phyloP scores from a whole-genome alignment of 2,329 filamentous ascomycete species.

The Davidsoniella eucalypti region DNA sequence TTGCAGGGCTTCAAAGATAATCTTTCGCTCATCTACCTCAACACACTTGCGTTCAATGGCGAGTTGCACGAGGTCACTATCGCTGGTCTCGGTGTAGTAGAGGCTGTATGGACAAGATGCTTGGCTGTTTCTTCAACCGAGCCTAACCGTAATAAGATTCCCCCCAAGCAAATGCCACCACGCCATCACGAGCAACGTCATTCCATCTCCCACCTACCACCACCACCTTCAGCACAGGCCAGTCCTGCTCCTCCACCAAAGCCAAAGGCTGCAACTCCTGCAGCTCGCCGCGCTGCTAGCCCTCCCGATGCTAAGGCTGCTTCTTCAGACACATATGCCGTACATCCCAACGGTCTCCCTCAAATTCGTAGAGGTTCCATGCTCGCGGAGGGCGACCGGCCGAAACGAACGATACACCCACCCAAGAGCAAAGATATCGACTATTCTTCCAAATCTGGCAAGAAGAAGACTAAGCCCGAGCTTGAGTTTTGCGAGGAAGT shows the following conservation, averaged over 20 bases:
- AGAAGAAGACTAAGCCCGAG: slow-evolving; percentile 81
- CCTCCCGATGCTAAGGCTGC: slow-evolving; percentile 27
- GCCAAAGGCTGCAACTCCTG: slow-evolving; percentile 18
- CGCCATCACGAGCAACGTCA: slow-evolving; percentile 30
- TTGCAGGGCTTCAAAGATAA: slow-evolving; percentile 61
- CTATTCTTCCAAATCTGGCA: slow-evolving; percentile 59
- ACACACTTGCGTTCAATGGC: slow-evolving; percentile 73
- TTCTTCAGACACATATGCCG: slow-evolving; percentile 45
- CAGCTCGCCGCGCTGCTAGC: slow-evolving; percentile 22
- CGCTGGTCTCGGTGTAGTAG: slow-evolving; percentile 37
- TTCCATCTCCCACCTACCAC: slow-evolving; percentile 18
- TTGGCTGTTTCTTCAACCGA: slow-evolving; percentile 33
- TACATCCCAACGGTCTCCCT: slow-evolving; percentile 62
- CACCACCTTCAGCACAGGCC: not conserved
- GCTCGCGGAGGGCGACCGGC: slow-evolving; percentile 57
- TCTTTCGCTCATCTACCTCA: slow-evolving; percentile 61
- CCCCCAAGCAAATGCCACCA: slow-evolving; percentile 29
- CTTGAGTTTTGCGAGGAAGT: slow-evolving; percentile 79
- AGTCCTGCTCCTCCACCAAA: slow-evolving; percentile 19
- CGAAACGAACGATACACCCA: slow-evolving; percentile 85
- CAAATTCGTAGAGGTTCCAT: slow-evolving; percentile 75
- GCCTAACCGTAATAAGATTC: slow-evolving; percentile 32
- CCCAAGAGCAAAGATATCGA: slow-evolving; percentile 84
- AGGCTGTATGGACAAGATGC: slow-evolving; percentile 32
- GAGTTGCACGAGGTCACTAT: slow-evolving; percentile 54